A percentile compares a stretch with the other conserved stretches of the same genome.
These are phyloP conservation scores for Aspergillus amoenus DNA, from an alignment of 2,329 filamentous ascomycete species.

Conservation along the genomic window DNA sequence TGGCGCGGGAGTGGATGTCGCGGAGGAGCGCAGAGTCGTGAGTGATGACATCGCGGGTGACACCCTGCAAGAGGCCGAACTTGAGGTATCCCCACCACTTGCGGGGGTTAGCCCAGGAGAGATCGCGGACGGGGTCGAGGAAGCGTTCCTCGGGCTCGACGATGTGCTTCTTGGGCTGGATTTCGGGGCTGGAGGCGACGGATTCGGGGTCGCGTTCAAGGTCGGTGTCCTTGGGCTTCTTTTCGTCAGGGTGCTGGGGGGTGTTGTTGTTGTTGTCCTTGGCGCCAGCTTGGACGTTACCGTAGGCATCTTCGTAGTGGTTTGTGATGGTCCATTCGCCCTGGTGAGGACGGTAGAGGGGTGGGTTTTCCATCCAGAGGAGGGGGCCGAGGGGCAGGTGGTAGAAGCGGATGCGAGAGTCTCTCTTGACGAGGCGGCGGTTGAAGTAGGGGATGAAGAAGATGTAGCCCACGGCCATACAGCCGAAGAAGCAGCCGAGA, in stretches of 20 bases:
- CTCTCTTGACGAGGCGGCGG: conserved; percentile 26
- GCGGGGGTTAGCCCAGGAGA: conserved; percentile 19
- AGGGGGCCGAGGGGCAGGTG: conserved; percentile 42
- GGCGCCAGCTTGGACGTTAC: conserved; percentile 23
- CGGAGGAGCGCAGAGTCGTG: conserved; percentile 41
- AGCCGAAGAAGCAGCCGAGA: conserved; percentile 27
- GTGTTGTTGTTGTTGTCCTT: background rate
- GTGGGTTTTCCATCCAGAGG: conserved; percentile 39
- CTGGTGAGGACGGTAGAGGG: conserved; percentile 42
- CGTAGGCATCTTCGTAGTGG: conserved; percentile 41
- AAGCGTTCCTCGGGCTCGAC: conserved; percentile 26
- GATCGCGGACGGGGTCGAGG: conserved; percentile 20
- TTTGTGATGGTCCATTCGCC: conserved; percentile 36
- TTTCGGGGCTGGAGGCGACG: conserved; percentile 18
- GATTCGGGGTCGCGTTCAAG: conserved; percentile 18
- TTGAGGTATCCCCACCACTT: conserved; percentile 43
- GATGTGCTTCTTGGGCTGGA: conserved; percentile 20
- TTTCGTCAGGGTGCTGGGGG: background rate
- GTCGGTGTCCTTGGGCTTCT: conserved; percentile 13
- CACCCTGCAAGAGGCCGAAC: conserved; percentile 45
- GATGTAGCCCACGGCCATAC: conserved; percentile 22
- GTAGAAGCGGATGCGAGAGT: conserved; percentile 23
- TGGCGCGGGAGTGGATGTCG: conserved; percentile 42
- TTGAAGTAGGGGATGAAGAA: conserved; percentile 31
- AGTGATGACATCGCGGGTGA: conserved; percentile 43